phyloP scores from a whole-genome alignment of 2,329 filamentous ascomycete species.

The Cladosporium sp. region DNA sequence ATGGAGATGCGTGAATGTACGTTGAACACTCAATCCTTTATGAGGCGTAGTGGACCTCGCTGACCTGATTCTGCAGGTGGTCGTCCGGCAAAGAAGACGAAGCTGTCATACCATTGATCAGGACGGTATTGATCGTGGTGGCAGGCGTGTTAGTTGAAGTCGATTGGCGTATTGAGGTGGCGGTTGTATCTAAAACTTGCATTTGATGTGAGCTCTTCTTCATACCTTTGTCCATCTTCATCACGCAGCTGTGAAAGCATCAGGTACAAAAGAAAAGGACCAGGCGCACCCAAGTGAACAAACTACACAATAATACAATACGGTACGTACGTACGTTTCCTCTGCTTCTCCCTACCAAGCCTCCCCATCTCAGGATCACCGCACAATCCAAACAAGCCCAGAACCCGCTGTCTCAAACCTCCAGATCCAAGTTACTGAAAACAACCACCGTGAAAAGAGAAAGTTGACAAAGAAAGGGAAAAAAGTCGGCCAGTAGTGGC shows the following conservation, averaged over 20 bases:
- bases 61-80: too few species aligned
- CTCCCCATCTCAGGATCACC: neutral
- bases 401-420: neutral
- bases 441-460: neutral
- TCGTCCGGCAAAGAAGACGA: too few species aligned
- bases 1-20: neutral
- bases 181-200: too few species aligned
- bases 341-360: neutral
- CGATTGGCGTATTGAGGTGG: too few species aligned
- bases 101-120: too few species aligned
- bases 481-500: neutral
- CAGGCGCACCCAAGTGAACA: neutral
- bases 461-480: neutral
- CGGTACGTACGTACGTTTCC: neutral
- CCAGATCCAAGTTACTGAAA: neutral
- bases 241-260: neutral
- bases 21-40: too few species aligned
- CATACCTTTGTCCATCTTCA: too few species aligned
- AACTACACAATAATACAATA: constrained; percentile 11
- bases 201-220: too few species aligned
- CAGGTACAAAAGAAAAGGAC: neutral
- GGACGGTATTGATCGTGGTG: too few species aligned
- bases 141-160: too few species aligned
- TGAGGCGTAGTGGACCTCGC: too few species aligned
- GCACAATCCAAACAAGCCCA: neutral